Evolutionary conservation across 2,329 filamentous ascomycete genomes (phyloP), one percentile per base, ranked within the genome.

Genomic region (Nannizziopsis barbatae): DNA sequence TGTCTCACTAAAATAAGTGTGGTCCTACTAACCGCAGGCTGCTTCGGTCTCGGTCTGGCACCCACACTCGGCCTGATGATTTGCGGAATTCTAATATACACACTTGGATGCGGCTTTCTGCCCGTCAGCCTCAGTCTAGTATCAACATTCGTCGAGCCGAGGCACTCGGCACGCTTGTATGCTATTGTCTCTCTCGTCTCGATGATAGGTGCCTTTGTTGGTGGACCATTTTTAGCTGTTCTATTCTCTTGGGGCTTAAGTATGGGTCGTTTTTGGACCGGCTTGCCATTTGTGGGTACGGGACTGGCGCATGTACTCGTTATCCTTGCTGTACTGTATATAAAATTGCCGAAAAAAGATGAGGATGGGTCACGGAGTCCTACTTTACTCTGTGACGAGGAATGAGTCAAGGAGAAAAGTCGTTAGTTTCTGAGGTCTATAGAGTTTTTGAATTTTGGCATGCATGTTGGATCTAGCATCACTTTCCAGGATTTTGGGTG

Each of bases 171-270:
- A 5, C 65, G 71, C 9, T 55, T 75, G 11, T 75, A 73, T 55
- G 71, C 71, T 3, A 65, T 73, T 1, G 67, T 75, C 49, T 70
- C 71, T 27, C 69, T 74, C 15, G 58, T 73, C 3, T 70, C 74
- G 52, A 65, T 67, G 12, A 56, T 74, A 8, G 72, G 73, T 5
- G 63, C 65, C 18, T 66, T 75, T 50, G 56, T 74, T 30, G 71
- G 71, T 3, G 72, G 71, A 18, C 64, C 73, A 3, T 55, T 70
- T 3, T 63, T 75, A 36, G 71, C 71, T 1, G 59, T 62, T 7
- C 57, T 71, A 11, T 74, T 75, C 51, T 65, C 71, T 30, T 58
- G 68, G 49, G 73, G 72, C 0, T 62, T 75, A 49, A 62, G 68
- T 9, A 48, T 72, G 6, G 72, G 71, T 1, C 20, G 36, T 6